Evolutionary conservation across 306 rosid species (phyloP).

Genomic region (Glycine tomentella): DNA sequence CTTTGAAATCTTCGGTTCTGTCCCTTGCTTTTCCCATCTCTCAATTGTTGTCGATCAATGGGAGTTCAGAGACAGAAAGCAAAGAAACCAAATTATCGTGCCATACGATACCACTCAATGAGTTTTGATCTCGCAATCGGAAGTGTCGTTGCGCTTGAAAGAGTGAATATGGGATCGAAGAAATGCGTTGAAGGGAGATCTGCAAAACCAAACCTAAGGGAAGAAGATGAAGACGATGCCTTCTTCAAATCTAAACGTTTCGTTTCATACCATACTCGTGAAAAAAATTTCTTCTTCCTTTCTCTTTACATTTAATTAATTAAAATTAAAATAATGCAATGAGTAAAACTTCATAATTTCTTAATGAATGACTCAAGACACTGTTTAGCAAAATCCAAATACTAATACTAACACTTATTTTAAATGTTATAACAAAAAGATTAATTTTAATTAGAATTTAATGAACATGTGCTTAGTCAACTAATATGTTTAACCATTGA

Average conservation of each 20-base stretch:
- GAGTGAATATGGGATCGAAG: background rate
- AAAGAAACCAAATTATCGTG: background rate
- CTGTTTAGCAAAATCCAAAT: no score
- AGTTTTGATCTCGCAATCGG: background rate
- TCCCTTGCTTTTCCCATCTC: constrained; percentile 68
- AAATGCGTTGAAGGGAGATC: background rate
- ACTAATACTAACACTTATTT: no score
- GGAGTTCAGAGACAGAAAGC: background rate
- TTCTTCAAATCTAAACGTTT: background rate
- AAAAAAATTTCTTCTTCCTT: background rate
- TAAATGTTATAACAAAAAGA: no score
- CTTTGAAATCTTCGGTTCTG: constrained; percentile 91
- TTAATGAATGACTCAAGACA: no score
- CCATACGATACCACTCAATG: background rate
- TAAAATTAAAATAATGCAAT: no score
- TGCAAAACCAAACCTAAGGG: background rate
- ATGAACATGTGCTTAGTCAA: no score
- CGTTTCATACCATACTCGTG: background rate
- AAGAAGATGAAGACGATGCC: background rate
- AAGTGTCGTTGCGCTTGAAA: background rate
- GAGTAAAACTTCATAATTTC: no score
- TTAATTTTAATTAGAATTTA: no score
- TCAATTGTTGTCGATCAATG: constrained; percentile 21
- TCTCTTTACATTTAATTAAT: no score
- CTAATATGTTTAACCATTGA: no score